Evolutionary conservation across 2,329 filamentous ascomycete genomes (phyloP).

Genomic region (Hymenoscyphus occultus): DNA sequence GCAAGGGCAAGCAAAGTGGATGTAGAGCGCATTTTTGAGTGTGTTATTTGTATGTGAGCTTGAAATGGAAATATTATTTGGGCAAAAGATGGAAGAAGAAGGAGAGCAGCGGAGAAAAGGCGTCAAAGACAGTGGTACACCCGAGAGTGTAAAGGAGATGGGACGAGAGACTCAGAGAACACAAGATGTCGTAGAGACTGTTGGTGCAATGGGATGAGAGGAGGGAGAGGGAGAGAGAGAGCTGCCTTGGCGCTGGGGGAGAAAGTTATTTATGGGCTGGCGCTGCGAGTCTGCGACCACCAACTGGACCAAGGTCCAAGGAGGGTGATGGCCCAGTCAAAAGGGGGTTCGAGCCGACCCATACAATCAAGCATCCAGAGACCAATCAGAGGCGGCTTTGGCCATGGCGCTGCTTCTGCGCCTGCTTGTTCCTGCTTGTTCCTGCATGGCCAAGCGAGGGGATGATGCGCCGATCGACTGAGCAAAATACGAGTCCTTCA

Average conservation of each 20-base stretch:
- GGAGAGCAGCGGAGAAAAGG: not conserved
- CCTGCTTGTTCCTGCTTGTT: conserved; percentile 7
- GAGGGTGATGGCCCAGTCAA: not conserved
- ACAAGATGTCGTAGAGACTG: conserved; percentile 13
- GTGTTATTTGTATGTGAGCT: not conserved
- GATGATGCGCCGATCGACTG: too few species aligned
- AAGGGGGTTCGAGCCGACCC: not conserved
- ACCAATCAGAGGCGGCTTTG: not conserved
- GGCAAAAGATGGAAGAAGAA: conserved; percentile 1
- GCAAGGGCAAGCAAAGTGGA: conserved; percentile 29
- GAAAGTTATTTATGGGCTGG: conserved; percentile 15
- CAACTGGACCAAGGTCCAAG: not conserved
- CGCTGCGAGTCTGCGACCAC: not conserved
- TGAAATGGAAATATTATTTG: conserved; percentile 9
- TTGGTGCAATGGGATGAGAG: conserved; percentile 11
- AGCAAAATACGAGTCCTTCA: too few species aligned
- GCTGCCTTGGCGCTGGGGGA: not conserved
- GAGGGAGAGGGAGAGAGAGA: conserved; percentile 2
- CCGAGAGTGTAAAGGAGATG: not conserved
- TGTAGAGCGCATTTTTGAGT: conserved; percentile 30
- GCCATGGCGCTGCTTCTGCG: conserved; percentile 2
- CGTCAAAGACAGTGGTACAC: conserved; percentile 9
- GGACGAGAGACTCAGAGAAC: conserved; percentile 7
- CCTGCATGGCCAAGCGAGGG: not conserved
- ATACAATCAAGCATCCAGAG: not conserved